phyloP scores from a whole-genome alignment of 108 stramenopile species.

The Skeletonema menzelii region DNA sequence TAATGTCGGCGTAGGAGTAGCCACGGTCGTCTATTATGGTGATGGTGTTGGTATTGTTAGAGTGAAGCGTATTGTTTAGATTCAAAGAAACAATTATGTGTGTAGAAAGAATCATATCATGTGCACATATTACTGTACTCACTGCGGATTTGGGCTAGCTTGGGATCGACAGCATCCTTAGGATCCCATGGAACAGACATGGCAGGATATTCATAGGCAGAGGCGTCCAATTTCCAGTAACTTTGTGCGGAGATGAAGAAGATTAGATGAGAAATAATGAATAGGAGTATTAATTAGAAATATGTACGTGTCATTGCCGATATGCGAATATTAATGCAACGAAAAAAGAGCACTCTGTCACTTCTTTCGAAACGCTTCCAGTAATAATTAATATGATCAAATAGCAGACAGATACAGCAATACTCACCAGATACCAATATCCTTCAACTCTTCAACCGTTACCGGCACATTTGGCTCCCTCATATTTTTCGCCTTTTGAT shows the following conservation, averaged over 20 bases:
- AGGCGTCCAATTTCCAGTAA: constrained; percentile 89
- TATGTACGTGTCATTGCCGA: not conserved
- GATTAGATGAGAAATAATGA: not conserved
- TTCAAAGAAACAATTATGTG: not conserved
- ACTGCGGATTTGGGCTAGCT: constrained; percentile 55
- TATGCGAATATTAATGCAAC: not conserved
- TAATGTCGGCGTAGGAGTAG: constrained; percentile 91
- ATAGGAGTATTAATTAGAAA: not conserved
- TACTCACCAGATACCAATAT: constrained; percentile 63
- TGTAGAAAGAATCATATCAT: not conserved
- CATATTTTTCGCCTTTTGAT: constrained; percentile 69
- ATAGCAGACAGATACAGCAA: too few species aligned
- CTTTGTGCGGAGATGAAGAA: not conserved
- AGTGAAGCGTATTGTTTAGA: too few species aligned
- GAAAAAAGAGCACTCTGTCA: not conserved
- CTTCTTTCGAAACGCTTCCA: not conserved
- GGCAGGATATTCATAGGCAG: constrained; percentile 67
- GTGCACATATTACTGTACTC: constrained; percentile 45
- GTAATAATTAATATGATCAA: too few species aligned
- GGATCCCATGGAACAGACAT: constrained; percentile 88
- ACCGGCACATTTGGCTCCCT: constrained; percentile 72
- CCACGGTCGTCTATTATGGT: constrained; percentile 42
- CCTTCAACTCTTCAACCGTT: constrained; percentile 48
- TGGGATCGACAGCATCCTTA: constrained; percentile 77
- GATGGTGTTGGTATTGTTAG: too few species aligned